Evolutionary conservation across 805 yeast species (phyloP), one percentile per base, ranked within the genome.

Genomic region (Starmerella khaoyaiensis): DNA sequence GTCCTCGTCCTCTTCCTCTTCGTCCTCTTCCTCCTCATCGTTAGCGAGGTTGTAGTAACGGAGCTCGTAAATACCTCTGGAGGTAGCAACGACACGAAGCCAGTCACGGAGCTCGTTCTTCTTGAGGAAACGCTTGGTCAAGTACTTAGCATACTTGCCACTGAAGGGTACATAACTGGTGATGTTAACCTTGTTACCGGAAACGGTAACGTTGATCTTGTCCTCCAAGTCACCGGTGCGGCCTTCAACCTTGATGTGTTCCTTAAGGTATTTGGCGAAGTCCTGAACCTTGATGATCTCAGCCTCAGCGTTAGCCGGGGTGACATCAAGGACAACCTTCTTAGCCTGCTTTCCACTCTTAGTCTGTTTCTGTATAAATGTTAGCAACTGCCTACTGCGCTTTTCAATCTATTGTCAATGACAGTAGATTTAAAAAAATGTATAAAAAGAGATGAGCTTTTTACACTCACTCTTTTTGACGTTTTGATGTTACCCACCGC

Each of bases 41-140:
- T 81, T 87, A 59, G 87, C 84, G 67, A 87, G 90, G 68, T 93
- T 83, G 95, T 82, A 90, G 95, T 87, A 87, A 69, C 90, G 86
- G 74, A 87, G 76, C 69, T 80, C 80, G 82, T 90, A 90, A 68
- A 75, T 77, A 79, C 86, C 82, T 70, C 81, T 80, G 74, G 84
- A 79, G 63, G 79, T 77, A 53, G 97, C 81, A 55, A 87, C 94
- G 62, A 87, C 86, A 77, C 97, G 90, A 71, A 87, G 86, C 97
- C 97, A 87, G 76, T 90, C 97, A 76, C 96, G 84, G 74, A 87
- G 81, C 72, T 82, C 93, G 87, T 86, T 83, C 82, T 90, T 90
- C 94, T 87, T 93, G 71, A 90, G 82, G 90, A 82, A 90, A 76
- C 93, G 87, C 84, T 90, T 93, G 63, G 97, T 82, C 66, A 90